phyloP scores from a whole-genome alignment of 306 rosid genomes.

The Arachis stenosperma region DNA sequence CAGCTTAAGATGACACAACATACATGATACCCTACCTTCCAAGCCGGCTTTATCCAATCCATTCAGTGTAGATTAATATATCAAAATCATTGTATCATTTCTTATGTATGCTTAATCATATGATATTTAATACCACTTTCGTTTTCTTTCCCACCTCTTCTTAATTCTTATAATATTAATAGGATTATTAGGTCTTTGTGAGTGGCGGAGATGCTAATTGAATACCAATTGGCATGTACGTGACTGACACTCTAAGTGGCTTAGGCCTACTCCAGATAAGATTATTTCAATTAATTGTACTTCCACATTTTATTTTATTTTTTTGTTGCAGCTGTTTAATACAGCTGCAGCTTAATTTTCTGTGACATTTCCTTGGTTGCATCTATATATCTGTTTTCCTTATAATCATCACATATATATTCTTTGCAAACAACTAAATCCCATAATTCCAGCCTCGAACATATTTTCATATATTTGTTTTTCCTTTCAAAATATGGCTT shows the following conservation, averaged over 20 bases:
- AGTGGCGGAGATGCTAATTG: constrained; percentile 33
- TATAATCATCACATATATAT: constrained; percentile 15
- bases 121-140: constrained; percentile 1
- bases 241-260: not conserved
- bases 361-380: constrained; percentile 33
- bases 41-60: constrained; percentile 34
- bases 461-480: not conserved
- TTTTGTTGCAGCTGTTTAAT: constrained; percentile 8
- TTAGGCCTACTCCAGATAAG: constrained; percentile 4
- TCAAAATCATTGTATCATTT: not conserved
- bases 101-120: not conserved
- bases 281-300: constrained; percentile 3
- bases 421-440: not conserved
- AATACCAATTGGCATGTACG: constrained; percentile 31
- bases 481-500: constrained; percentile 41
- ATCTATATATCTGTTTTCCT: constrained; percentile 10
- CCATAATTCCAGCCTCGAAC: not conserved
- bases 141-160: not conserved
- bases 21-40: constrained; percentile 18
- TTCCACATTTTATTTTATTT: not conserved
- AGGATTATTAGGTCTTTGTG: constrained; percentile 21
- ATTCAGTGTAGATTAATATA: constrained; percentile 22
- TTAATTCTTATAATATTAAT: not conserved
- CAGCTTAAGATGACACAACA: constrained; percentile 30
- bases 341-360: constrained; percentile 38